These are phyloP conservation scores for Leptographium galeiforme DNA, from an alignment of 2,329 filamentous ascomycete genomes.

Conservation along the genomic window DNA sequence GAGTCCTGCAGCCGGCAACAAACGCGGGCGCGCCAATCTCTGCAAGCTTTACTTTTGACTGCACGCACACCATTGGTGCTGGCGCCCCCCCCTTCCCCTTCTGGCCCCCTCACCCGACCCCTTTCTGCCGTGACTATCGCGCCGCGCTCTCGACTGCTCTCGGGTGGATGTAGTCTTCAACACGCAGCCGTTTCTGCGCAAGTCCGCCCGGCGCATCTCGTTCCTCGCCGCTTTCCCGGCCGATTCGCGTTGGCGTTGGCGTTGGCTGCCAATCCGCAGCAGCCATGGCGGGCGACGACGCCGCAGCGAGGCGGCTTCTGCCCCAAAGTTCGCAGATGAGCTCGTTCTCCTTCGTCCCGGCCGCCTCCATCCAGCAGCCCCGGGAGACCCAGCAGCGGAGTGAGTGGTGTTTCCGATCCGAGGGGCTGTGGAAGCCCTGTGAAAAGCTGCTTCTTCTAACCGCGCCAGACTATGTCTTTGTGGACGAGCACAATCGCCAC, in stretches of 20 bases:
- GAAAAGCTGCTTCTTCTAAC: not conserved
- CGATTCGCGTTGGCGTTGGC: slow-evolving; percentile 34
- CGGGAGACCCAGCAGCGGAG: slow-evolving; percentile 75
- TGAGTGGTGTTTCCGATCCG: slow-evolving; percentile 19
- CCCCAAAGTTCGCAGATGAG: slow-evolving; percentile 59
- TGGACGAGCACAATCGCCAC: slow-evolving; percentile 96
- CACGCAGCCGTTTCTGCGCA: not conserved
- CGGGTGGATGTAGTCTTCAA: slow-evolving; percentile 1
- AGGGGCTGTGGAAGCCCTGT: too few relatives aligned
- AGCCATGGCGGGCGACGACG: slow-evolving; percentile 48
- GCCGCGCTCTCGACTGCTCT: too few relatives aligned
- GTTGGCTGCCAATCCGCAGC: not conserved
- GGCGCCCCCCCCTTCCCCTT: not conserved
- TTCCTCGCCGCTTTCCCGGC: not conserved
- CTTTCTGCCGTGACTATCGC: not conserved
- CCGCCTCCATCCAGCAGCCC: slow-evolving; percentile 41
- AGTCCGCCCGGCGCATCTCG: not conserved
- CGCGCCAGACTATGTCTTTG: slow-evolving; percentile 83
- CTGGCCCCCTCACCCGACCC: not conserved
- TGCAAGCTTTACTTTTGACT: not conserved
- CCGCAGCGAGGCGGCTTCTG: slow-evolving; percentile 45
- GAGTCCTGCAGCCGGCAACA: not conserved
- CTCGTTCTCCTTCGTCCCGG: slow-evolving; percentile 62
- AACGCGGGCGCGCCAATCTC: not conserved
- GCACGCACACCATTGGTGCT: not conserved